These are phyloP conservation scores for Huntiella omanensis DNA, from an alignment of 2,329 filamentous ascomycete species.

Conservation along the genomic window DNA sequence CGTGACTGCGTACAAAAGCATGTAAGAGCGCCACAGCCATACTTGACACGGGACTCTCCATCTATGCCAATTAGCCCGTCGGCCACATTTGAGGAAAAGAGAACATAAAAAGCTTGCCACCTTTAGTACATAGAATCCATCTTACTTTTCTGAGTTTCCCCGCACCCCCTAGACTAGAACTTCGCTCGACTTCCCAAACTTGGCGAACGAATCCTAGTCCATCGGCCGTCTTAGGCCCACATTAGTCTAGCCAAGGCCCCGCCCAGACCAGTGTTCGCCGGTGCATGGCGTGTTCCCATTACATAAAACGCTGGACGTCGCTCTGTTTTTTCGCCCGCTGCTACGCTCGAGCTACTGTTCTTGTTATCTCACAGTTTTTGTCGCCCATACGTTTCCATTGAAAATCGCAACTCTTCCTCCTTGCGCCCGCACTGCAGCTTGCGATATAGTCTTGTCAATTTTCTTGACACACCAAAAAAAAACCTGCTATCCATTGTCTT, in stretches of 20 bases:
- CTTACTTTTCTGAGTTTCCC: too few species aligned
- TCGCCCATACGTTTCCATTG: slow-evolving; percentile 7
- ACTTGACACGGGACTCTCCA: too few species aligned
- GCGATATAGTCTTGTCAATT: slow-evolving; percentile 16
- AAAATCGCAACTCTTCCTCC: slow-evolving; percentile 8
- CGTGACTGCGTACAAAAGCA: too few species aligned
- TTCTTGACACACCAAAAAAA: slow-evolving; percentile 4
- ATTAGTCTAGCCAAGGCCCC: background rate
- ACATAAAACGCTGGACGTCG: slow-evolving; percentile 13
- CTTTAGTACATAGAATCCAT: too few species aligned
- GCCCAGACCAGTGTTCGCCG: background rate
- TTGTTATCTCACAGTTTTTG: slow-evolving; percentile 9
- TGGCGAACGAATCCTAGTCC: too few species aligned
- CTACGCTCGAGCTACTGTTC: slow-evolving; percentile 8
- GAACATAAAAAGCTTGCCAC: too few species aligned
- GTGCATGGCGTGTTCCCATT: slow-evolving; percentile 11
- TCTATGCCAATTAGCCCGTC: too few species aligned
- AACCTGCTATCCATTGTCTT: background rate
- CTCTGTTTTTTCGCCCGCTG: slow-evolving; percentile 7
- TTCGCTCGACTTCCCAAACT: too few species aligned
- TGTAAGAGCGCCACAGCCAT: too few species aligned
- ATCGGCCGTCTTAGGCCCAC: background rate
- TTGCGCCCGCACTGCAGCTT: slow-evolving; percentile 19
- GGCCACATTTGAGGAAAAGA: too few species aligned
- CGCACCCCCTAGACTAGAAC: too few species aligned